Conservation (phyloP, 2,329 filamentous ascomycete species). For the Aspergillus japonicus region DNA sequence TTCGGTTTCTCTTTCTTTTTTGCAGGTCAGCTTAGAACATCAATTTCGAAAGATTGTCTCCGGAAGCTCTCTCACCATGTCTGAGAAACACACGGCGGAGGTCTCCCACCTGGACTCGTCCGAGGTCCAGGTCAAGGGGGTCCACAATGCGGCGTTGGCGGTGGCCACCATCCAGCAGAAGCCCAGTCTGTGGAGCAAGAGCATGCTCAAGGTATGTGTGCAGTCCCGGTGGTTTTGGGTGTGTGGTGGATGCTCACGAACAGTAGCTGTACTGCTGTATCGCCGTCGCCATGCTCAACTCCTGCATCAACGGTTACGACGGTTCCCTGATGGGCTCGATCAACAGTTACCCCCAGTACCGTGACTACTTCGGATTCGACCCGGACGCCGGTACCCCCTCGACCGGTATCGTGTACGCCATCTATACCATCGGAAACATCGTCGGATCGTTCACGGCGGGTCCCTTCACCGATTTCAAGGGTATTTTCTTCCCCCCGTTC, state of each 20-base stretch:
- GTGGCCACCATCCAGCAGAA: constrained; percentile 34
- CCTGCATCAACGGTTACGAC: constrained; percentile 51
- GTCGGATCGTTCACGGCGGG: constrained; percentile 49
- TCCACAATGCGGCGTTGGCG: constrained; percentile 32
- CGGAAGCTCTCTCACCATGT: background rate
- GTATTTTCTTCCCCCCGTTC: constrained; percentile 10
- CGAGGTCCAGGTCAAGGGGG: constrained; percentile 18
- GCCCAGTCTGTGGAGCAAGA: constrained; percentile 36
- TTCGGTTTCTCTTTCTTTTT: background rate
- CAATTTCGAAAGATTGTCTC: background rate
- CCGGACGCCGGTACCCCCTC: constrained; percentile 39
- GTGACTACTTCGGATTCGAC: constrained; percentile 44
- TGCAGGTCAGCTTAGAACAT: background rate
- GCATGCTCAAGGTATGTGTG: constrained; percentile 45
- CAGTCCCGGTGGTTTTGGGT: background rate
- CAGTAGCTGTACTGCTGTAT: constrained; percentile 43
- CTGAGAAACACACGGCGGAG: constrained; percentile 3
- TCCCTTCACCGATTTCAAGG: constrained; percentile 43
- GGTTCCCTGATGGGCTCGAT: constrained; percentile 52
- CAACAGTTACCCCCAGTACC: constrained; percentile 49
- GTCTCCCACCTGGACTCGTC: constrained; percentile 6
- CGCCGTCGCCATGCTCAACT: constrained; percentile 46
- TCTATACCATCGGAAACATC: constrained; percentile 51
- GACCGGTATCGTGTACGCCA: constrained; percentile 51
- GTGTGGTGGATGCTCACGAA: background rate